Conservation (phyloP, 805 yeast genomes). For the Yamadazyma sp. region DNA sequence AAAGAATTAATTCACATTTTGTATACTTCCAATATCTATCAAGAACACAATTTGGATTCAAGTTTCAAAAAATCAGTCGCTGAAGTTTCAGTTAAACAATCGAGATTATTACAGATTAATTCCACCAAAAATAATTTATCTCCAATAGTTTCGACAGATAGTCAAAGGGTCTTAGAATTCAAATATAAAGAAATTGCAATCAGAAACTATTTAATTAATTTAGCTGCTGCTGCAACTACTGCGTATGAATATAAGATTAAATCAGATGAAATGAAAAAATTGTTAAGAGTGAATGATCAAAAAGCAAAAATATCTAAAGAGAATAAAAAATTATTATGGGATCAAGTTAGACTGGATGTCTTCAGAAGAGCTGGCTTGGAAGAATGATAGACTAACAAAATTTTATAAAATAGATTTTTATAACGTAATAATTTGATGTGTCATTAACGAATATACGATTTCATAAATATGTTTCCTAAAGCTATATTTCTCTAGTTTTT, state of each 20-base stretch:
- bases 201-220: conserved; percentile 48
- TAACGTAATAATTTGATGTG: neutral
- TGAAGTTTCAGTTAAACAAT: conserved; percentile 46
- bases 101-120: conserved; percentile 39
- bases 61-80: conserved; percentile 47
- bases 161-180: conserved; percentile 29
- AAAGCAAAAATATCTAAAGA: conserved; percentile 34
- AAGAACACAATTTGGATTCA: conserved; percentile 45
- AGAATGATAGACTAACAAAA: too few species aligned
- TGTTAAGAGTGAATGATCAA: conserved; percentile 21
- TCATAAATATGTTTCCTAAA: too few species aligned
- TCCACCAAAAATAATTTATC: conserved; percentile 17
- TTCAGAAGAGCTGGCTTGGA: conserved; percentile 45
- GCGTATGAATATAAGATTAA: conserved; percentile 47
- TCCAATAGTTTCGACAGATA: conserved; percentile 26
- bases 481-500: too few species aligned
- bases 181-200: conserved; percentile 45
- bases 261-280: conserved; percentile 30
- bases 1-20: conserved; percentile 41
- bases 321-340: conserved; percentile 47
- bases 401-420: too few species aligned
- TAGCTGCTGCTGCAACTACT: conserved; percentile 54
- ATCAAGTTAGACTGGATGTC: conserved; percentile 48
- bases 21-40: conserved; percentile 42
- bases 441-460: neutral